A percentile compares a stretch with the other conserved stretches of the same genome.
Evolutionary conservation across 495 filamentous ascomycete species (phyloP).

Genomic region (Glarea lozoyensis): DNA sequence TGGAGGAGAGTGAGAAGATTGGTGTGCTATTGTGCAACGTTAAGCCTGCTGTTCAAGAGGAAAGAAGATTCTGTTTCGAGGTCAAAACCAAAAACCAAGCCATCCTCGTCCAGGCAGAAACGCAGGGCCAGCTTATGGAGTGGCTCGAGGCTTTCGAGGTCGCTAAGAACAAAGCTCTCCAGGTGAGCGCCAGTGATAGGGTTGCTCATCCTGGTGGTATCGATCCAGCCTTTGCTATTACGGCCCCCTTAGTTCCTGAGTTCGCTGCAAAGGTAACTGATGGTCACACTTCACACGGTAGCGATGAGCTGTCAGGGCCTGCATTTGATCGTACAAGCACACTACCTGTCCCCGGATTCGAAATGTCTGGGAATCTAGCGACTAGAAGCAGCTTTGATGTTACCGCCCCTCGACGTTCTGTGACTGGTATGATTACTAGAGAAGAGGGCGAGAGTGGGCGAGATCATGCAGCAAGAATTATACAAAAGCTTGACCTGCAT

Average conservation of each 20-base stretch:
- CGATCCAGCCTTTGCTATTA: constrained; percentile 90
- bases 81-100: constrained; percentile 96
- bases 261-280: constrained; percentile 74
- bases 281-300: constrained; percentile 48
- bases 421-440: constrained; percentile 37
- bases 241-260: constrained; percentile 76
- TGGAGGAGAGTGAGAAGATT: constrained; percentile 92
- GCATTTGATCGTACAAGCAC: constrained; percentile 52
- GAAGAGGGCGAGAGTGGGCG: constrained; percentile 57
- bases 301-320: constrained; percentile 42
- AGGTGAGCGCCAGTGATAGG: constrained; percentile 53
- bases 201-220: constrained; percentile 47
- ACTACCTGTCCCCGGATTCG: constrained; percentile 58
- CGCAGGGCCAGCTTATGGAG: constrained; percentile 76
- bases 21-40: constrained; percentile 90
- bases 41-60: constrained; percentile 83
- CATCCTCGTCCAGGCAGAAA: constrained; percentile 86
- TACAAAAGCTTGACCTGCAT: constrained; percentile 86
- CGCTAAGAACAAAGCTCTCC: constrained; percentile 85
- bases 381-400: constrained; percentile 68
- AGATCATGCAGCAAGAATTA: constrained; percentile 78
- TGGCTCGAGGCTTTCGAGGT: constrained; percentile 91
- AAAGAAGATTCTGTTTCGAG: constrained; percentile 94
- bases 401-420: constrained; percentile 36
- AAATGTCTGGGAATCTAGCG: constrained; percentile 36